Conservation (phyloP, 768 basidiomycete species). For the Boletus vinaceobasis region DNA sequence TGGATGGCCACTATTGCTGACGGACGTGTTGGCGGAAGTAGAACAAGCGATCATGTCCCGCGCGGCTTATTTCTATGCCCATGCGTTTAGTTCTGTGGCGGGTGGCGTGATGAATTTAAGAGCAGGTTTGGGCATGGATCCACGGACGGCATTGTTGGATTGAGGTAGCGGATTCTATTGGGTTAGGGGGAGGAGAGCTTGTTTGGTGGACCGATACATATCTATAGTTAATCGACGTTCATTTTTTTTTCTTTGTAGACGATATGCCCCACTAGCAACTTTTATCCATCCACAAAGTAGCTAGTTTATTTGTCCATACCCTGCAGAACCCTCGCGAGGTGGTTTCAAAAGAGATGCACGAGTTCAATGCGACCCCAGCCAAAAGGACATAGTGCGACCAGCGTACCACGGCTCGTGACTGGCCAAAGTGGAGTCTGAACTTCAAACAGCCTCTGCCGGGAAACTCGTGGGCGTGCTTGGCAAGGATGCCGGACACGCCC, state of each 20-base stretch:
- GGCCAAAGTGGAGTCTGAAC: no score
- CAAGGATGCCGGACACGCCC: no score
- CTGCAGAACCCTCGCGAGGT: no score
- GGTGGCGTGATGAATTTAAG: slow-evolving; percentile 43
- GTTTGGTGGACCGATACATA: background rate
- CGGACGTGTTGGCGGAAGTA: slow-evolving; percentile 41
- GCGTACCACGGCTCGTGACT: no score
- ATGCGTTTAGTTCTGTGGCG: slow-evolving; percentile 38
- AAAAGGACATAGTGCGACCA: no score
- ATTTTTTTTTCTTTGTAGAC: no score
- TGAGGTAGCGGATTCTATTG: background rate
- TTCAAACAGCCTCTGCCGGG: no score
- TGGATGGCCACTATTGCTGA: slow-evolving; percentile 43
- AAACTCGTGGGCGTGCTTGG: no score
- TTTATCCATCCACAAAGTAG: background rate
- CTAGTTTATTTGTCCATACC: background rate
- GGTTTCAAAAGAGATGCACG: no score
- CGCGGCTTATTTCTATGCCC: slow-evolving; percentile 42
- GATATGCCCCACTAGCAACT: no score
- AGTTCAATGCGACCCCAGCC: no score
- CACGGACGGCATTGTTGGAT: slow-evolving; percentile 39
- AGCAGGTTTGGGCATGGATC: slow-evolving; percentile 38
- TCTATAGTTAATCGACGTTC: no score
- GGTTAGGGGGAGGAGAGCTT: background rate
- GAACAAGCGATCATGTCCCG: slow-evolving; percentile 39